phyloP scores from a whole-genome alignment of 2,329 filamentous ascomycete species.

The Ceratocystis cacaofunesta region DNA sequence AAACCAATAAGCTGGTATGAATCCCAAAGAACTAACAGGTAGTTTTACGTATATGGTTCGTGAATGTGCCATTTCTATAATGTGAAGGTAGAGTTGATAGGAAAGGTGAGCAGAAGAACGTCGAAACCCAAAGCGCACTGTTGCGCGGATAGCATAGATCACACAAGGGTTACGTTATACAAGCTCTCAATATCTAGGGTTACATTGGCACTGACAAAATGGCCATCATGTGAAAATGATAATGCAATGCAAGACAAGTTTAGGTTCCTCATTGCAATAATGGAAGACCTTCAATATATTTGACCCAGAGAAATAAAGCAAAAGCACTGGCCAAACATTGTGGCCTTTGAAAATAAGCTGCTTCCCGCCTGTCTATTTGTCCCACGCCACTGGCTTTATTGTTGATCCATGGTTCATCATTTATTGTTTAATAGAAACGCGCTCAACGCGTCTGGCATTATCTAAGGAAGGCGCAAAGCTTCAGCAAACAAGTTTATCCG shows the following conservation, averaged over 20 bases:
- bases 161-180: not conserved
- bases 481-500: not conserved
- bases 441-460: constrained; percentile 9
- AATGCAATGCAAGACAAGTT: too few relatives aligned
- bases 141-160: too few relatives aligned
- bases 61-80: constrained; percentile 11
- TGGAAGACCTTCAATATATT: not conserved
- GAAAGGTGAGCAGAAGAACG: too few relatives aligned
- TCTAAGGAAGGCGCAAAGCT: constrained; percentile 1
- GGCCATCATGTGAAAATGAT: not conserved
- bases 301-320: not conserved
- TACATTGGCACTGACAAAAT: too few relatives aligned
- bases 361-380: not conserved
- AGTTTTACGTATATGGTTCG: constrained; percentile 23
- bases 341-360: not conserved
- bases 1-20: not conserved
- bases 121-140: not conserved
- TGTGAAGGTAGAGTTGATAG: too few relatives aligned
- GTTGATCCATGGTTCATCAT: not conserved
- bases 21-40: constrained; percentile 20
- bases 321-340: too few relatives aligned
- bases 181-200: too few relatives aligned
- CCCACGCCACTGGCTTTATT: not conserved
- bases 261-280: not conserved
- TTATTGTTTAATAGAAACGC: constrained; percentile 8